phyloP scores from a whole-genome alignment of 768 basidiomycete genomes.

The Austroboletus eburneus region DNA sequence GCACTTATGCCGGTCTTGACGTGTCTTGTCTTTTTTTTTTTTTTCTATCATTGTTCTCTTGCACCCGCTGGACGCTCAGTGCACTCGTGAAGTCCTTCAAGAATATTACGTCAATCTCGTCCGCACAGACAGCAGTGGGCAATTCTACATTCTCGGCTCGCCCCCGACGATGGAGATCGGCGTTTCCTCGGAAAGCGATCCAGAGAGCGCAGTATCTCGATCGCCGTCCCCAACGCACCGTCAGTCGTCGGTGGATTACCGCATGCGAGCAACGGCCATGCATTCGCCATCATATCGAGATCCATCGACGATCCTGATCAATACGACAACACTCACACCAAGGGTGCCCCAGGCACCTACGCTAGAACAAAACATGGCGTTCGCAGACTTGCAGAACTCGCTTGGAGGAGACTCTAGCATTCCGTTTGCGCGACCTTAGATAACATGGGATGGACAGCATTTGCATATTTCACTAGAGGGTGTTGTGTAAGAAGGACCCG shows the following conservation, averaged over 20 bases:
- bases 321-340: constrained; percentile 36
- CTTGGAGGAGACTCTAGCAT: constrained; percentile 27
- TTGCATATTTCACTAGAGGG: constrained; percentile 2
- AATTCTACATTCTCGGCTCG: constrained; percentile 49
- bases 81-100: constrained; percentile 85
- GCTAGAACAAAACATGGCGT: constrained; percentile 82
- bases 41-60: constrained; percentile 2
- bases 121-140: constrained; percentile 68
- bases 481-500: neutral
- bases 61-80: constrained; percentile 41
- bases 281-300: constrained; percentile 26
- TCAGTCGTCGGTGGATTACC: constrained; percentile 20
- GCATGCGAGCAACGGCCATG: constrained; percentile 23
- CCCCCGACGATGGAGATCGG: constrained; percentile 39
- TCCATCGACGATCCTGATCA: constrained; percentile 36
- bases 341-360: constrained; percentile 57
- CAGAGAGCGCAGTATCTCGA: constrained; percentile 49
- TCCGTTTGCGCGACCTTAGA: constrained; percentile 12
- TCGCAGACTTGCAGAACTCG: constrained; percentile 60
- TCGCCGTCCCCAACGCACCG: constrained; percentile 43
- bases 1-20: constrained; percentile 20
- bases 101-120: constrained; percentile 94
- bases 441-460: neutral
- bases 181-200: constrained; percentile 48
- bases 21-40: constrained; percentile 5